Evolutionary conservation across 139 green algal genomes (phyloP).

Genomic region (Chlorella sorokiniana): DNA sequence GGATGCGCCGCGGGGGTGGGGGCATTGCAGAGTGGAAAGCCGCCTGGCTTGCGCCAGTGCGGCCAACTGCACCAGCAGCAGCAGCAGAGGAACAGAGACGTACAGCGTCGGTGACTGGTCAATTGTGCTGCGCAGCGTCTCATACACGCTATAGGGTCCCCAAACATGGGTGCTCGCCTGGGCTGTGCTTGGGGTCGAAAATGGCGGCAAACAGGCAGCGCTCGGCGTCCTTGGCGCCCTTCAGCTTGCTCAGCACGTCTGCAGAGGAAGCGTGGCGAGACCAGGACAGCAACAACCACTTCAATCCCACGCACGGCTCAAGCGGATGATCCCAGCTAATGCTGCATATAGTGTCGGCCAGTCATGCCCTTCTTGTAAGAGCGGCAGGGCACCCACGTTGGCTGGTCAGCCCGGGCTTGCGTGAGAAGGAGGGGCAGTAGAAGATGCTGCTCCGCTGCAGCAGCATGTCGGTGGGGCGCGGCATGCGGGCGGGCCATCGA

Average conservation of each 20-base stretch:
- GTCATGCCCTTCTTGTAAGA: background rate
- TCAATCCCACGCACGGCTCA: background rate
- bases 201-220: slow-evolving; percentile 48
- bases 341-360: background rate
- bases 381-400: slow-evolving; percentile 51
- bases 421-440: slow-evolving; percentile 66
- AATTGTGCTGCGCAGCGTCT: background rate
- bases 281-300: background rate
- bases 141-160: no score
- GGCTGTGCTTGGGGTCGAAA: slow-evolving; percentile 40
- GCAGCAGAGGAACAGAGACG: background rate
- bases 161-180: background rate
- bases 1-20: slow-evolving; percentile 14
- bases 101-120: background rate
- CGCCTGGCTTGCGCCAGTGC: background rate
- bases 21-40: slow-evolving; percentile 13
- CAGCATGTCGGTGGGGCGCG: slow-evolving; percentile 30
- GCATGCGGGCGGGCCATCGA: slow-evolving; percentile 30
- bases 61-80: slow-evolving; percentile 20
- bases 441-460: slow-evolving; percentile 58
- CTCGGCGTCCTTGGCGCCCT: slow-evolving; percentile 1
- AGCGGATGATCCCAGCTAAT: background rate
- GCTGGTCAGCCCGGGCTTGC: slow-evolving; percentile 52
- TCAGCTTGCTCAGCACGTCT: slow-evolving; percentile 59
- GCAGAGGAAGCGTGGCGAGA: background rate